These are phyloP conservation scores for Stentor coeruleus DNA, from an alignment of 73 alveolate genomes.

Conservation along the genomic window DNA sequence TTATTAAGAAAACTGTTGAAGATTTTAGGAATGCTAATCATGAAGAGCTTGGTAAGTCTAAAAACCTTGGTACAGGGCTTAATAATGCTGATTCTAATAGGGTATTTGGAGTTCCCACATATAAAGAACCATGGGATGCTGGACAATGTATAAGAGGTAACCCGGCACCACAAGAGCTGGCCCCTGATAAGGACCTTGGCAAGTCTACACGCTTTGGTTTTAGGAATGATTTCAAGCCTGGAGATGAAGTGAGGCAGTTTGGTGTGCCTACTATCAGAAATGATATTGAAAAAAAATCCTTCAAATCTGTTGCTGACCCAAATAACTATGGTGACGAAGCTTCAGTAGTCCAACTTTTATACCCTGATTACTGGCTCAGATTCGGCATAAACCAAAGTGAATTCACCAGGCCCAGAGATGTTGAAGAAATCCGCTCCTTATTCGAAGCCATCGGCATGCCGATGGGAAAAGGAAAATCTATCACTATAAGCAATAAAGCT, in stretches of 20 bases:
- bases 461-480: conserved; percentile 54
- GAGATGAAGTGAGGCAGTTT: conserved; percentile 66
- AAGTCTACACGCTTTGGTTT: conserved; percentile 57
- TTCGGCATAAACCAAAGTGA: conserved; percentile 53
- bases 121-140: conserved; percentile 78
- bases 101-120: conserved; percentile 60
- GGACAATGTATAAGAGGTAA: conserved; percentile 80
- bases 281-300: conserved; percentile 68
- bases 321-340: conserved; percentile 91
- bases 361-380: conserved; percentile 77
- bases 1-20: conserved; percentile 75
- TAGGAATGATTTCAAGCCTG: conserved; percentile 55
- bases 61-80: conserved; percentile 70
- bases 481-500: conserved; percentile 61
- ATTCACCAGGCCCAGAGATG: conserved; percentile 48
- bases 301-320: conserved; percentile 74
- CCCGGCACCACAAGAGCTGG: conserved; percentile 61
- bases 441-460: conserved; percentile 55
- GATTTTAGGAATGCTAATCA: conserved; percentile 67
- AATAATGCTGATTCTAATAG: conserved; percentile 43
- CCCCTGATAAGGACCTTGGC: conserved; percentile 86
- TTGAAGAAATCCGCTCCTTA: conserved; percentile 48
- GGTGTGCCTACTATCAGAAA: conserved; percentile 88
- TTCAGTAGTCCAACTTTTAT: conserved; percentile 74
- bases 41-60: conserved; percentile 79